Evolutionary conservation across 495 filamentous ascomycete genomes (phyloP).

Genomic region (Podospora conica): DNA sequence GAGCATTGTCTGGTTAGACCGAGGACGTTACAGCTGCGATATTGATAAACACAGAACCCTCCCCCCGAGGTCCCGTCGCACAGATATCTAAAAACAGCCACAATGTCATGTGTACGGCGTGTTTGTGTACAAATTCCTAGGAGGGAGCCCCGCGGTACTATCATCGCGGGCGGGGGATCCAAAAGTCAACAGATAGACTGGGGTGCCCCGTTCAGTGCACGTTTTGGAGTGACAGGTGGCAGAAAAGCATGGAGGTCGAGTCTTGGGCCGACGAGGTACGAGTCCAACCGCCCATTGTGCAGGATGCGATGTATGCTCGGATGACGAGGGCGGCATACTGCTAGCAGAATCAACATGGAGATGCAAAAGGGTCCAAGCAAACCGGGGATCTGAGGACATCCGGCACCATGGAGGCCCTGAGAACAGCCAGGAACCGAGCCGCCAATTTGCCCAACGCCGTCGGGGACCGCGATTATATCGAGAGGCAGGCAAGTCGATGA

Average conservation of each 20-base stretch:
- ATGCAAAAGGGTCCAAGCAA: background rate
- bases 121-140: background rate
- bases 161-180: background rate
- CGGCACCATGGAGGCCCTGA: background rate
- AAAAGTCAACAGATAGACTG: background rate
- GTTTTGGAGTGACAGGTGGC: background rate
- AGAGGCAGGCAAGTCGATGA: background rate
- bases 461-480: no score
- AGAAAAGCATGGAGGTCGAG: background rate
- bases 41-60: background rate
- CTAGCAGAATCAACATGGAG: background rate
- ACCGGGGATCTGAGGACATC: background rate
- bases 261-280: background rate
- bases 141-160: background rate
- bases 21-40: background rate
- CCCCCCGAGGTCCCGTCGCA: background rate
- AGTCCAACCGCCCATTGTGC: background rate
- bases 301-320: background rate
- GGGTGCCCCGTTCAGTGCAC: background rate
- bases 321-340: background rate
- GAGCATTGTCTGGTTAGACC: background rate
- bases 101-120: background rate
- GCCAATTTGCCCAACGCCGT: background rate
- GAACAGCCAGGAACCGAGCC: background rate
- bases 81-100: background rate